These are phyloP conservation scores for Penicillium turbatum DNA, from an alignment of 495 filamentous ascomycete species.

Conservation along the genomic window DNA sequence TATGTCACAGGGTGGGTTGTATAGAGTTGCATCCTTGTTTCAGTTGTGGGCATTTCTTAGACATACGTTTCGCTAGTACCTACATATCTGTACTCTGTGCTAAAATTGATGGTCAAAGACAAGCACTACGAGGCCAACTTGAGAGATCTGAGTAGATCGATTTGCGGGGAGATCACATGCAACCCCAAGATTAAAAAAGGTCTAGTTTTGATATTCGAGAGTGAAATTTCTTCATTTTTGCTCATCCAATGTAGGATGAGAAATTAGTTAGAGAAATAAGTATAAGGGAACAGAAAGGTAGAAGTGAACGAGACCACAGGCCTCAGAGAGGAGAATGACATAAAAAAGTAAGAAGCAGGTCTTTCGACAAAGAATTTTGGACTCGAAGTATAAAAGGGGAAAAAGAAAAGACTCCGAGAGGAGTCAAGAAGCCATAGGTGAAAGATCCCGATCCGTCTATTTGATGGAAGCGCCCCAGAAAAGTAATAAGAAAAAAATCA, in stretches of 20 bases:
- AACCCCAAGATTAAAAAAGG: background rate
- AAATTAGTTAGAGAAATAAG: conserved; percentile 19
- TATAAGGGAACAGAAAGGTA: conserved; percentile 11
- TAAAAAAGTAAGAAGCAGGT: conserved; percentile 17
- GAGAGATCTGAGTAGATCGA: background rate
- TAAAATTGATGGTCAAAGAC: too few relatives aligned
- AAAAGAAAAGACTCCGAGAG: conserved; percentile 1
- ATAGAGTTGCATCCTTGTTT: background rate
- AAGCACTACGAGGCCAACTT: background rate
- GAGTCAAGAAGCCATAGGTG: conserved; percentile 11
- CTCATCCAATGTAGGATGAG: conserved; percentile 12
- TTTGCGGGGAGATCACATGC: conserved; percentile 8
- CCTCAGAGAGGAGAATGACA: conserved; percentile 26
- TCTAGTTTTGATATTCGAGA: background rate
- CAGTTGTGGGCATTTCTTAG: background rate
- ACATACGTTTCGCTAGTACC: too few relatives aligned
- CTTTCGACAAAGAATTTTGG: conserved; percentile 18
- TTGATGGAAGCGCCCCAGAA: conserved; percentile 31
- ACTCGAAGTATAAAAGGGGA: conserved; percentile 14
- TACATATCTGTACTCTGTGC: too few relatives aligned
- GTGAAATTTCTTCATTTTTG: conserved; percentile 14
- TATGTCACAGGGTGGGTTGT: too few relatives aligned
- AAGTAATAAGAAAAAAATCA: conserved; percentile 18
- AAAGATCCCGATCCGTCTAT: conserved; percentile 36
- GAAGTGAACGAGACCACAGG: conserved; percentile 23